phyloP scores from a whole-genome alignment of 2,329 filamentous ascomycete species.

The Metarhizium sp. region DNA sequence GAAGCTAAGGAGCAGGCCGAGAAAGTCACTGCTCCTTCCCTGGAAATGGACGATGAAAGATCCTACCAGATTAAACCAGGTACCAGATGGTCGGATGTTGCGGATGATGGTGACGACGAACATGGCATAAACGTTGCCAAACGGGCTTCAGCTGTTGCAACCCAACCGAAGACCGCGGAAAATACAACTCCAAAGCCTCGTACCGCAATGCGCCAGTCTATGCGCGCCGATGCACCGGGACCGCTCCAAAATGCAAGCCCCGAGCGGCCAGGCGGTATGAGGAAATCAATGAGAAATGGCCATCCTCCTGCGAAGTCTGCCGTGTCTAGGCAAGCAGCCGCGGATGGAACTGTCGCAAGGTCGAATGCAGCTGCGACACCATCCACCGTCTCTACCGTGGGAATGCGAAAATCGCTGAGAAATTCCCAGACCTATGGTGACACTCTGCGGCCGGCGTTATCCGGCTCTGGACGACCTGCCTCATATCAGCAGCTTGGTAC shows the following conservation, averaged over 20 bases:
- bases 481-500: constrained; percentile 19
- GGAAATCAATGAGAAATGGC: constrained; percentile 21
- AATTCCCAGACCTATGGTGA: constrained; percentile 8
- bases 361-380: neutral
- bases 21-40: constrained; percentile 6
- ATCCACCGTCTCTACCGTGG: constrained; percentile 3
- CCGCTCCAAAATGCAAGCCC: constrained; percentile 6
- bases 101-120: constrained; percentile 3
- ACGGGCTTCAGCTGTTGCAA: neutral
- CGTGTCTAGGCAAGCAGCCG: neutral
- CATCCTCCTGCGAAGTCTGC: neutral
- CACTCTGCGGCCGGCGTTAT: constrained; percentile 4
- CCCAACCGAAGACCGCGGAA: neutral
- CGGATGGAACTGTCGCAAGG: neutral
- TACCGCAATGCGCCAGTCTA: constrained; percentile 40
- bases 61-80: constrained; percentile 31
- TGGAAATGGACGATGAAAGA: constrained; percentile 12
- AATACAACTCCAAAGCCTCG: constrained; percentile 25
- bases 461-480: constrained; percentile 14
- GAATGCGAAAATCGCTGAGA: constrained; percentile 16
- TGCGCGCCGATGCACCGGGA: constrained; percentile 27
- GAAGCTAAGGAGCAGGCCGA: constrained; percentile 29
- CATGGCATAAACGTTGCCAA: neutral
- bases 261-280: constrained; percentile 17
- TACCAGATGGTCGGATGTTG: constrained; percentile 17